phyloP scores from a whole-genome alignment of 208 protist species.

The Wallacemonas sp. region DNA sequence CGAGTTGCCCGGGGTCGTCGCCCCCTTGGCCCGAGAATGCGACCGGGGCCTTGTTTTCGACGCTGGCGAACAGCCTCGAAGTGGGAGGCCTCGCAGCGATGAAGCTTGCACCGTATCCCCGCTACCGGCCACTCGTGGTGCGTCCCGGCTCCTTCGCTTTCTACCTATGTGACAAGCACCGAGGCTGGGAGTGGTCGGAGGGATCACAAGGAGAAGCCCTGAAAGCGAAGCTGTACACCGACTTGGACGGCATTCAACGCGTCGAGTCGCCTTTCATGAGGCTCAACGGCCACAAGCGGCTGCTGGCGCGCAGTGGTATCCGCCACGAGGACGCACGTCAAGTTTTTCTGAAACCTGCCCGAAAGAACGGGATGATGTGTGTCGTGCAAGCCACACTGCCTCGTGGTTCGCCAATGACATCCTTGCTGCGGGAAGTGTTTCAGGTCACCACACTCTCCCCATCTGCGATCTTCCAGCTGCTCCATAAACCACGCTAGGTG shows the following conservation, averaged over 20 bases:
- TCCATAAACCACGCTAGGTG: slow-evolving; percentile 2
- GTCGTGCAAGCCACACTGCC: slow-evolving; percentile 64
- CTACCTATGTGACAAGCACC: slow-evolving; percentile 64
- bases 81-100: slow-evolving; percentile 54
- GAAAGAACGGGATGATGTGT: slow-evolving; percentile 64
- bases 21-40: slow-evolving; percentile 22
- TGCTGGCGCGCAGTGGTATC: slow-evolving; percentile 60
- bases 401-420: slow-evolving; percentile 59
- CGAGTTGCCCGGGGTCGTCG: no score
- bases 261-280: slow-evolving; percentile 58
- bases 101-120: slow-evolving; percentile 42
- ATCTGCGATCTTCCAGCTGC: slow-evolving; percentile 46
- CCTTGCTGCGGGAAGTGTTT: slow-evolving; percentile 69
- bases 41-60: slow-evolving; percentile 20
- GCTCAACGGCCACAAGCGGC: slow-evolving; percentile 46
- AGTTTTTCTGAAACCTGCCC: slow-evolving; percentile 73
- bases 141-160: slow-evolving; percentile 30
- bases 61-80: slow-evolving; percentile 48
- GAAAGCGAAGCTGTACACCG: slow-evolving; percentile 48
- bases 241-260: slow-evolving; percentile 73
- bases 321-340: slow-evolving; percentile 45
- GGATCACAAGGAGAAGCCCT: slow-evolving; percentile 21
- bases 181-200: slow-evolving; percentile 79
- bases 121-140: slow-evolving; percentile 59
- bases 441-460: slow-evolving; percentile 70